A percentile compares a stretch with the other conserved stretches of the same genome.
phyloP scores from a whole-genome alignment of 768 basidiomycete genomes.

The Piloderma croceum region DNA sequence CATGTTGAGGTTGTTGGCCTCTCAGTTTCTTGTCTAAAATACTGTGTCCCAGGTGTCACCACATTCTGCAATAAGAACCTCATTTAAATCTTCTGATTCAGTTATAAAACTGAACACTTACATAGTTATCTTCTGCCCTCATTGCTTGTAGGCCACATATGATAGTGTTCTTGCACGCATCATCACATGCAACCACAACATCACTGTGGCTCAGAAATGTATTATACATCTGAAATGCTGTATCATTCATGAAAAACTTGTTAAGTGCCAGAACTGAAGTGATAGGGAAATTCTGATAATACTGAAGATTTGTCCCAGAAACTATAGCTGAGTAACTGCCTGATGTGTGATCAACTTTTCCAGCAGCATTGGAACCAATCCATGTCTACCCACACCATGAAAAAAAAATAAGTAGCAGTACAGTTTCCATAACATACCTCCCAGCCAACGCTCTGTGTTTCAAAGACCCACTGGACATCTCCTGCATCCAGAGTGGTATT shows the following conservation, averaged over 20 bases:
- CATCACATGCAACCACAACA: slow-evolving; percentile 29
- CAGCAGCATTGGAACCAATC: slow-evolving; percentile 39
- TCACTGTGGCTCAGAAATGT: slow-evolving; percentile 36
- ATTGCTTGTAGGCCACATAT: slow-evolving; percentile 42
- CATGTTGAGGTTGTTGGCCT: too few relatives aligned
- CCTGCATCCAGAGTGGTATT: slow-evolving; percentile 32
- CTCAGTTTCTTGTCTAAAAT: neutral
- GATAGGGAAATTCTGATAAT: too few relatives aligned
- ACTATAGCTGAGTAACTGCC: slow-evolving; percentile 50
- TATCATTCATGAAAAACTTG: slow-evolving; percentile 45
- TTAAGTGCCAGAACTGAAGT: slow-evolving; percentile 25
- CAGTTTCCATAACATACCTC: slow-evolving; percentile 24
- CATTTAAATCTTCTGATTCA: neutral
- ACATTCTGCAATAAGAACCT: neutral
- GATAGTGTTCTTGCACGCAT: slow-evolving; percentile 33
- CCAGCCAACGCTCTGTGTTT: slow-evolving; percentile 47
- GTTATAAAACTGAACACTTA: slow-evolving; percentile 7
- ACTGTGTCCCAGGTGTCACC: neutral
- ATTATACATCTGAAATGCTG: slow-evolving; percentile 42
- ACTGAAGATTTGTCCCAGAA: slow-evolving; percentile 47
- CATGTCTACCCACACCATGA: slow-evolving; percentile 30
- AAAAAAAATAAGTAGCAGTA: neutral
- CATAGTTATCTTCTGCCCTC: slow-evolving; percentile 40
- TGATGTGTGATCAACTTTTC: slow-evolving; percentile 40
- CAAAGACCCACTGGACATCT: slow-evolving; percentile 51